These are phyloP conservation scores for Brassica hybrid DNA, from an alignment of 441 rosid species.

Conservation along the genomic window DNA sequence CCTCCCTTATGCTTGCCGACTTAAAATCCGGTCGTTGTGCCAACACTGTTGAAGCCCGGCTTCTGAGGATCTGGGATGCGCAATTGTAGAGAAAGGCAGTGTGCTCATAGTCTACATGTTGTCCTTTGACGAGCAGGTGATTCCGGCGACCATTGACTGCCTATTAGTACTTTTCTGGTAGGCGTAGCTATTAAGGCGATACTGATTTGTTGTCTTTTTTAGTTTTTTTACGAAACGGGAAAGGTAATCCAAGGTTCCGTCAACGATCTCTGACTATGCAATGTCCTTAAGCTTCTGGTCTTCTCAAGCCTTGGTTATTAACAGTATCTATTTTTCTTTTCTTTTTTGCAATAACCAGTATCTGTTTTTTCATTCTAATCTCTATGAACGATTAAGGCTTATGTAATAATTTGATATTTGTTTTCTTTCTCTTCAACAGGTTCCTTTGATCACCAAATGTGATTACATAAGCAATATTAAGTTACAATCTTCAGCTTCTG, in stretches of 20 bases:
- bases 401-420: too few species aligned
- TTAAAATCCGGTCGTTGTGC: not conserved
- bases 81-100: not conserved
- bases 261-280: too few species aligned
- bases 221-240: too few species aligned
- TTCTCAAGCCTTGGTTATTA: too few species aligned
- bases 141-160: not conserved
- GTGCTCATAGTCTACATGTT: not conserved
- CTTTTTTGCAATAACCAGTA: too few species aligned
- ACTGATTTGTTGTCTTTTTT: not conserved
- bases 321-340: too few species aligned
- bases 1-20: not conserved
- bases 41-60: not conserved
- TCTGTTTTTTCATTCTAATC: too few species aligned
- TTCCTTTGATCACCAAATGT: constrained; percentile 77
- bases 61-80: not conserved
- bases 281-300: too few species aligned
- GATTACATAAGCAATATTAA: constrained; percentile 69
- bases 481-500: constrained; percentile 66
- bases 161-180: not conserved
- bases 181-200: not conserved
- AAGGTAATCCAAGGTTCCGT: too few species aligned
- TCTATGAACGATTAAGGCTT: too few species aligned
- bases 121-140: not conserved
- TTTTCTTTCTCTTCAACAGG: constrained; percentile 51